Conservation (phyloP, 129 eudicot genomes). For the Artemisia annua region DNA sequence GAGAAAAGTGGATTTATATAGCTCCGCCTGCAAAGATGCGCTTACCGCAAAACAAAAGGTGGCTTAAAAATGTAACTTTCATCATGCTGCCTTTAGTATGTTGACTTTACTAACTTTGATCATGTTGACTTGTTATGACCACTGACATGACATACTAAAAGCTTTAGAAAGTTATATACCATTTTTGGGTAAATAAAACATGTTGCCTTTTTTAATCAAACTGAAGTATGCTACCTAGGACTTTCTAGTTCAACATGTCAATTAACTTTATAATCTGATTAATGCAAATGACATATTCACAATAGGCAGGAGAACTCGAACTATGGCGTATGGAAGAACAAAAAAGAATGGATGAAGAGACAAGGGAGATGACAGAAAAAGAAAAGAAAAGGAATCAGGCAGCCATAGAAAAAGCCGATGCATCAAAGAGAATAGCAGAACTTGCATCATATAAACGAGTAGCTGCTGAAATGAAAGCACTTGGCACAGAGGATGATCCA, state of each 20-base stretch:
- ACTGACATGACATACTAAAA: too few relatives aligned
- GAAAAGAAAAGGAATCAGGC: slow-evolving; percentile 38
- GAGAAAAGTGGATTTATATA: slow-evolving; percentile 58
- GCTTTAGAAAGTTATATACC: too few relatives aligned
- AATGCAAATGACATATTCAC: too few relatives aligned
- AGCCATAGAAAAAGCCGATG: slow-evolving; percentile 41
- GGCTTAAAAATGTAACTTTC: too few relatives aligned
- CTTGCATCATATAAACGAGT: slow-evolving; percentile 28
- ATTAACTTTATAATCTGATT: too few relatives aligned
- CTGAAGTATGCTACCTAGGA: too few relatives aligned
- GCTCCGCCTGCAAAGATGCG: slow-evolving; percentile 62
- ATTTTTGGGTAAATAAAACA: too few relatives aligned
- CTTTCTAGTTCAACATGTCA: neutral
- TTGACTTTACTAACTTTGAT: too few relatives aligned
- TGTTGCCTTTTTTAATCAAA: too few relatives aligned
- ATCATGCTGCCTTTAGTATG: too few relatives aligned
- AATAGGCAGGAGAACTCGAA: slow-evolving; percentile 57
- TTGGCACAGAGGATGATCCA: slow-evolving; percentile 10
- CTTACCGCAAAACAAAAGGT: slow-evolving; percentile 56
- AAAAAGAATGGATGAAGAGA: slow-evolving; percentile 37
- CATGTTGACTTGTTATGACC: too few relatives aligned
- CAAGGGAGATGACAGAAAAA: slow-evolving; percentile 30
- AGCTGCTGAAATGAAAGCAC: slow-evolving; percentile 1
- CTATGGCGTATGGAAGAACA: slow-evolving; percentile 47
- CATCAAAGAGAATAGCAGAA: slow-evolving; percentile 43